Conservation (phyloP, 148 eudicot species). For the Heliosperma pusillum region DNA sequence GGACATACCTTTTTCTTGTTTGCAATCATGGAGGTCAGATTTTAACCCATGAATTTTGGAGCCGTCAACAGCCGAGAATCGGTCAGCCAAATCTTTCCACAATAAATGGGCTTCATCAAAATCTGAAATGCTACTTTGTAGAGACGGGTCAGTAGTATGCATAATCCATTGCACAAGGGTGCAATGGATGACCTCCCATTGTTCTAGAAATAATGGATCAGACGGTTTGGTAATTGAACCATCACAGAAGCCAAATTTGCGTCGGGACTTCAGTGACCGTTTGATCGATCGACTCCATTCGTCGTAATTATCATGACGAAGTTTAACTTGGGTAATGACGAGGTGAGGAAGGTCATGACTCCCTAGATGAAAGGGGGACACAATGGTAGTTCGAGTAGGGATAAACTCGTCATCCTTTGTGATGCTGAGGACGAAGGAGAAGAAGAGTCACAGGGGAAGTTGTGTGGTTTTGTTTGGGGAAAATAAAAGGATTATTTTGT, state of each 20-base stretch:
- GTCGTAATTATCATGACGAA: no score
- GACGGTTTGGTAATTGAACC: not conserved
- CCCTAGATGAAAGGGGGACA: no score
- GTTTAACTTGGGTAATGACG: no score
- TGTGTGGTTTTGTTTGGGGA: no score
- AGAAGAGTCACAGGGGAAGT: no score
- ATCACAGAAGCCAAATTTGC: not conserved
- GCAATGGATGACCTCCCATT: not conserved
- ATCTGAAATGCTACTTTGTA: not conserved
- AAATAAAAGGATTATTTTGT: no score
- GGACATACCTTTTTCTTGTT: not conserved
- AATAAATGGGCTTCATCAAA: not conserved
- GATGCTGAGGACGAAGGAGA: no score
- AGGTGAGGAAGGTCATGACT: no score
- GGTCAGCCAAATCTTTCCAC: not conserved
- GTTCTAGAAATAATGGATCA: not conserved
- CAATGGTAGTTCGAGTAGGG: not conserved
- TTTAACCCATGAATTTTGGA: not conserved
- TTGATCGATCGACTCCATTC: no score
- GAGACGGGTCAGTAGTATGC: not conserved
- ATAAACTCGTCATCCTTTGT: no score
- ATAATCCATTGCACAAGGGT: not conserved
- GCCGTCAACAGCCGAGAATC: not conserved
- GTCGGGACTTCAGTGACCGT: not conserved
- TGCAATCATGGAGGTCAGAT: not conserved